Evolutionary conservation across 257 asterid species (phyloP).

Genomic region (Verbena officinalis): DNA sequence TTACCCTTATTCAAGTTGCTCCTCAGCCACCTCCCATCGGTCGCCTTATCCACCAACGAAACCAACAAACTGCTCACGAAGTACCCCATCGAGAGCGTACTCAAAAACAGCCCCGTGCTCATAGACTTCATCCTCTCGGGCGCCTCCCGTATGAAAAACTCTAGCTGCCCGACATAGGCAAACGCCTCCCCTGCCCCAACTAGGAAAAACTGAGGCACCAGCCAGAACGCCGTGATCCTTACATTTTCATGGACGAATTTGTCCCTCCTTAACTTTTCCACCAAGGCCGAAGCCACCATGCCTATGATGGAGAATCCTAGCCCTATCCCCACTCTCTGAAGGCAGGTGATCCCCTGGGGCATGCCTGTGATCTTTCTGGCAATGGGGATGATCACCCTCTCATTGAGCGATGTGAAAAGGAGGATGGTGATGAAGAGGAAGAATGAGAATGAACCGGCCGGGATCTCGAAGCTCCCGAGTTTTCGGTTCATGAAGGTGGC

Average conservation of each 20-base stretch:
- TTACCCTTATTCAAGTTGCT: constrained; percentile 59
- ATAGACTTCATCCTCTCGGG: constrained; percentile 89
- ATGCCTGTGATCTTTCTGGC: constrained; percentile 61
- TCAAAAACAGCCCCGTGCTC: constrained; percentile 86
- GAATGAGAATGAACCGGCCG: constrained; percentile 77
- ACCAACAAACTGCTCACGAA: constrained; percentile 80
- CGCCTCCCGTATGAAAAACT: constrained; percentile 85
- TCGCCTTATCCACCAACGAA: constrained; percentile 50
- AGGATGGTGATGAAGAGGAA: constrained; percentile 78
- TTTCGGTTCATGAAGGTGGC: constrained; percentile 74
- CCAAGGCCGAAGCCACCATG: constrained; percentile 69
- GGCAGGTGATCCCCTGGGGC: constrained; percentile 63
- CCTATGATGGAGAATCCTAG: constrained; percentile 63
- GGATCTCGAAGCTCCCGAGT: constrained; percentile 55
- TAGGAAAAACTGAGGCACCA: constrained; percentile 77
- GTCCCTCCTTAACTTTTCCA: constrained; percentile 53
- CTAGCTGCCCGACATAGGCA: constrained; percentile 90
- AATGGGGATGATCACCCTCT: constrained; percentile 56
- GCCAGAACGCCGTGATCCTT: constrained; percentile 70
- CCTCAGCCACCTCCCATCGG: constrained; percentile 60
- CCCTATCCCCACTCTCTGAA: constrained; percentile 77
- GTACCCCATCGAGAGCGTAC: constrained; percentile 81
- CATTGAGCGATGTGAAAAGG: constrained; percentile 74
- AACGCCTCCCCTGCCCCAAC: constrained; percentile 94
- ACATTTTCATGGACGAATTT: background rate